phyloP scores from a whole-genome alignment of 768 basidiomycete genomes.

The Albatrellus ellisii region DNA sequence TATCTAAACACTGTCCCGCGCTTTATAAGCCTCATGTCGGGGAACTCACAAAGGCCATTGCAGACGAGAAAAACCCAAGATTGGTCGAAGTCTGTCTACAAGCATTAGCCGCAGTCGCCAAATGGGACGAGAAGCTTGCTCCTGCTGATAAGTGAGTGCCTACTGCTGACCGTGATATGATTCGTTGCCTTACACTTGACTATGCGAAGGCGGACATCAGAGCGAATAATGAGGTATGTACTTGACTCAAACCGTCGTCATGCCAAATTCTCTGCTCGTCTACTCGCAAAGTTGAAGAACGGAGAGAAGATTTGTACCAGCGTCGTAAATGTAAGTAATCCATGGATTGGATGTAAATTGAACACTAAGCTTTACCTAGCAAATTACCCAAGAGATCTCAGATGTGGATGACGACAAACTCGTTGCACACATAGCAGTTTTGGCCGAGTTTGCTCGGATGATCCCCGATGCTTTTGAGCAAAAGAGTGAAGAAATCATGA shows the following conservation, averaged over 20 bases:
- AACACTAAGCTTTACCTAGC: conserved; percentile 26
- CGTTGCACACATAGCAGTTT: conserved; percentile 53
- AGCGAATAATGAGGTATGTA: conserved; percentile 47
- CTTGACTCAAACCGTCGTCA: conserved; percentile 46
- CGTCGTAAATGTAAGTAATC: conserved; percentile 49
- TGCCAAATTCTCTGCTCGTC: conserved; percentile 79
- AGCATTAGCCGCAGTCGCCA: conserved; percentile 57
- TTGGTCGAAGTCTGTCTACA: conserved; percentile 61
- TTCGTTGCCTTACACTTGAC: not conserved
- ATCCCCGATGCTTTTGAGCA: conserved; percentile 66
- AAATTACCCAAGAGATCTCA: conserved; percentile 39
- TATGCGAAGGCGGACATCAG: conserved; percentile 45
- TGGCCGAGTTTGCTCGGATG: conserved; percentile 61
- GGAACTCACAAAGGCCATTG: conserved; percentile 63
- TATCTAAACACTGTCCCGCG: conserved; percentile 66
- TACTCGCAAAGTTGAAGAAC: conserved; percentile 37
- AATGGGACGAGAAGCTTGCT: conserved; percentile 41
- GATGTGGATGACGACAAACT: conserved; percentile 36
- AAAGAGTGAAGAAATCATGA: conserved; percentile 61
- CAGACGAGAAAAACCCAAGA: conserved; percentile 40
- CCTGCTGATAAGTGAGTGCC: conserved; percentile 54
- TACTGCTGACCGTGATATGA: not conserved
- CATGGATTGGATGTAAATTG: not conserved
- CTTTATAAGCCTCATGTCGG: conserved; percentile 63
- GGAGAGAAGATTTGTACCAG: conserved; percentile 35